phyloP scores from a whole-genome alignment of 78 protist genomes.

The Pelomyxa schiedti region DNA sequence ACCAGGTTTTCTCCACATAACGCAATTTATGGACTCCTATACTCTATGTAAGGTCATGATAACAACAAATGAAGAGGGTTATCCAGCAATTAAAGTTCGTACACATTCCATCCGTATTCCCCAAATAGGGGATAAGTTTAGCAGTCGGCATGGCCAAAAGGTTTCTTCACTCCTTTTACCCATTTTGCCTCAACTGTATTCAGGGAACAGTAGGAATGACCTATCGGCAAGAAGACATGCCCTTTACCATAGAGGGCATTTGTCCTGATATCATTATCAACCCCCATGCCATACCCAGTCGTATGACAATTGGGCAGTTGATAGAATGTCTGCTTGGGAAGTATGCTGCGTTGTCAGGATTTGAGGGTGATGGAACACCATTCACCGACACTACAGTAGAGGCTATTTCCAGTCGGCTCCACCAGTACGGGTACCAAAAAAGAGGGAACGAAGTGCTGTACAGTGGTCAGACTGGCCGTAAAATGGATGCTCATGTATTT shows the following conservation, averaged over 20 bases:
- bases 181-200: too few relatives aligned
- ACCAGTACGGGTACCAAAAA: constrained; percentile 70
- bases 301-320: constrained; percentile 99
- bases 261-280: constrained; percentile 97
- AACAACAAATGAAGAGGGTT: constrained; percentile 68
- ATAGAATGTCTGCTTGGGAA: constrained; percentile 96
- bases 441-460: constrained; percentile 91
- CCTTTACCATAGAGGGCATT: constrained; percentile 92
- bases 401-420: constrained; percentile 61
- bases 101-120: constrained; percentile 89
- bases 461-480: constrained; percentile 96
- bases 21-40: too few relatives aligned
- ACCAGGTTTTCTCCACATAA: too few relatives aligned
- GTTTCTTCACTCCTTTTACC: too few relatives aligned
- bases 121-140: constrained; percentile 99
- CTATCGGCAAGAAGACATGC: constrained; percentile 97
- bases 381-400: constrained; percentile 83
- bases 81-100: constrained; percentile 81
- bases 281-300: constrained; percentile 99
- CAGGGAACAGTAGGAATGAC: constrained; percentile 98
- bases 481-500: constrained; percentile 70
- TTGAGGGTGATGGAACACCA: constrained; percentile 88
- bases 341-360: constrained; percentile 42
- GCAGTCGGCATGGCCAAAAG: constrained; percentile 99
- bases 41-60: too few relatives aligned